Base-by-base conservation (phyloP, 2,329 filamentous ascomycete genomes). In the Colletotrichum lini region DNA sequence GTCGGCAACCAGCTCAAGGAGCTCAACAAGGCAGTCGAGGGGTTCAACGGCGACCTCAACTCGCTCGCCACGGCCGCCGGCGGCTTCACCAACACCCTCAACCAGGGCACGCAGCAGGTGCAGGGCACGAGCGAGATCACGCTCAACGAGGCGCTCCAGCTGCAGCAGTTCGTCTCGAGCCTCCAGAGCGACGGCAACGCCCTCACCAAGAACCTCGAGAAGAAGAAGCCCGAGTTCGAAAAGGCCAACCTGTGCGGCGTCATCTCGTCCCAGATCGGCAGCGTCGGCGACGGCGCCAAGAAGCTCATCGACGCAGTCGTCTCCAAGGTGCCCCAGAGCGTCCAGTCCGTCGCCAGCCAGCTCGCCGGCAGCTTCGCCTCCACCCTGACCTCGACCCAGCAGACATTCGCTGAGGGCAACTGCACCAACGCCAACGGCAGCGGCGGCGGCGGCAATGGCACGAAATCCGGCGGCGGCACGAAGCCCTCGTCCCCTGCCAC, bases 291-390 rank as follows among this genome's bases (percentile, higher is more conserved):
- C 2, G 72, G 72, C 65, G 76, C 77, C 4, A 53, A 77, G 68
- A 67, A 64, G n/a, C 78, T 80, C 30, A 80, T 79, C 65, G 67
- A 76, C n/a, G 65, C 78, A 44, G 73, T 79, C 47, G 76, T 80
- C 23, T 35, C 38, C 61, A 80, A 80, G 76, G 76, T 80, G 2
- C 79, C 79, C 40, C 61, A 72, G 21, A 75, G 72, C 9, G 76
- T 76, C 18, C 79, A 79, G 74, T 42, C 57, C 26, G 74, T 80
- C 54, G 79, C 79, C 56, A 35, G 68, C 53, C 60, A 70, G 61
- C 75, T 80, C 16, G 76, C 78, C 13, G 59, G 58, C 3, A 70
- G 74, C 57, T 75, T 80, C 54, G 74, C 74, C 45, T 52, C 74
- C 49, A 73, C 75, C 42, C 73, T 80, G 10, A 23, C 54, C 57